Base-by-base conservation (phyloP, 345 rosid genomes). In the Carallia pectinifolia region DNA sequence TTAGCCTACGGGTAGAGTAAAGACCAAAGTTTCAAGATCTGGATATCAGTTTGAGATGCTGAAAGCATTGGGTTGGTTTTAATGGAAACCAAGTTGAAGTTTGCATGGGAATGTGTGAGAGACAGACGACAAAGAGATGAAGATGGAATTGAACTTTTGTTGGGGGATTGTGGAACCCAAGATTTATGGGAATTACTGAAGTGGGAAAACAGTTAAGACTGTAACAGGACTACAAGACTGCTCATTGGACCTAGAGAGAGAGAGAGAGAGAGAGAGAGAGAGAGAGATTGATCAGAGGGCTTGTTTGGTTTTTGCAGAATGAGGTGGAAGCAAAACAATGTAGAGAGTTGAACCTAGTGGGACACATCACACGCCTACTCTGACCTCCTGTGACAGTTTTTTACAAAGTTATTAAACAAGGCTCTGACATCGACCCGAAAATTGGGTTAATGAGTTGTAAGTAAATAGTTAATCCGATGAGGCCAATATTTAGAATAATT, bases 61-160 rank as follows among this genome's bases (percentile, higher is more conserved):
- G 30, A 65, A 56, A 44, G 8, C 48, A 62, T n/a, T 53, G 40
- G 61, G 44, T n/a, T n/a, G n/a, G n/a, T n/a, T 23, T 17, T 29
- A 63, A 53, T 31, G 72, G 44, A 68, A 63, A 48, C 33, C 29
- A 9, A n/a, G 58, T 70, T 52, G 62, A 19, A 7, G 63, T n/a
- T 68, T 53, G 72, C 23, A 27, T 65, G 55, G 61, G 65, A 58
- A 62, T 62, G 70, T 36, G 63, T 31, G 54, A 58, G 62, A 40
- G 52, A 31, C 16, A 48, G 55, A 54, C 56, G 76, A 72, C 82
- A 80, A 74, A 70, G 34, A 64, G 83, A 72, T n/a, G 76, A 44
- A 59, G 78, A 61, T 70, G 62, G 76, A 71, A 53, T 29, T 36
- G 77, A 77, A 73, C 80, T 77, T 44, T 70, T 77, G 81, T 16